Percentiles rank a stretch among this genome's conserved stretches.
These are phyloP conservation scores for Solanum chmielewskii DNA, from an alignment of 257 asterid genomes.

Conservation along the genomic window DNA sequence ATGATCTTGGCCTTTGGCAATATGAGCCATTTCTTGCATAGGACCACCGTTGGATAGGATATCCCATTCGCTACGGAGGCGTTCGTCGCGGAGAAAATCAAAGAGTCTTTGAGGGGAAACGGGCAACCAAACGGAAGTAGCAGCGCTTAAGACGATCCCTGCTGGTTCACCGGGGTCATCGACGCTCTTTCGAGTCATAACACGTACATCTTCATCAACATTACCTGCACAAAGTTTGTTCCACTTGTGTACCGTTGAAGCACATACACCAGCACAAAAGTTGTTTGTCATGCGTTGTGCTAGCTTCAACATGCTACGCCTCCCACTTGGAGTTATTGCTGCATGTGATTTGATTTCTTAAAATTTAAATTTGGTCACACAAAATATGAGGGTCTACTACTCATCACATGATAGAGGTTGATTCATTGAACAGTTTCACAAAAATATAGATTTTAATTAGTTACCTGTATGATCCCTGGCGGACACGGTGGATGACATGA, in stretches of 20 bases:
- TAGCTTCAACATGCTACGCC: conserved; percentile 84
- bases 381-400: neutral
- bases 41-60: conserved; percentile 89
- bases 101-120: conserved; percentile 61
- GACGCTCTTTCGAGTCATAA: conserved; percentile 78
- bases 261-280: conserved; percentile 84
- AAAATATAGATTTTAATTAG: neutral
- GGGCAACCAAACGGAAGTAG: conserved; percentile 89
- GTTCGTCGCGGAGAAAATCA: conserved; percentile 76
- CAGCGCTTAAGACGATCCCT: conserved; percentile 77
- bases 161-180: conserved; percentile 92
- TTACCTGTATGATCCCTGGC: conserved; percentile 49
- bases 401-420: neutral
- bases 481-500: conserved; percentile 52
- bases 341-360: neutral
- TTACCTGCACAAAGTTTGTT: conserved; percentile 53
- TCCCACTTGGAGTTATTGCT: conserved; percentile 68
- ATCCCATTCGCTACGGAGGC: conserved; percentile 85
- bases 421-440: neutral
- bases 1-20: conserved; percentile 83
- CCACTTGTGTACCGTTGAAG: conserved; percentile 90
- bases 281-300: conserved; percentile 95
- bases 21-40: conserved; percentile 90
- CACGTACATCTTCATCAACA: conserved; percentile 75
- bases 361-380: neutral